Evolutionary conservation across 306 rosid genomes (phyloP).

Genomic region (Vigna unguiculata): DNA sequence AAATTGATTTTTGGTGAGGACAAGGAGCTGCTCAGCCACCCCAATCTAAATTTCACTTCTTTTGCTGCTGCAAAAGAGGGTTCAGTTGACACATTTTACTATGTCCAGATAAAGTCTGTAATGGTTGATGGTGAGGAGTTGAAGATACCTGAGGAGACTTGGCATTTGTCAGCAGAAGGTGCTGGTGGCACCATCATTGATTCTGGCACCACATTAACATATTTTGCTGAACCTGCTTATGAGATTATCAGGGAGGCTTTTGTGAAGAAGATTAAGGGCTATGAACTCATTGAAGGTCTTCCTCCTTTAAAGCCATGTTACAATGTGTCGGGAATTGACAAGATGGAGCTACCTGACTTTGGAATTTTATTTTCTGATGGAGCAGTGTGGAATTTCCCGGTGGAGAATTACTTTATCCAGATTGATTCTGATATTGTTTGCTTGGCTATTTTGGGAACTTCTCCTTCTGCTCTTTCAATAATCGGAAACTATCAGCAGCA

Average conservation of each 20-base stretch:
- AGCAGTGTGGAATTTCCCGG: constrained; percentile 91
- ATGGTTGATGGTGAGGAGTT: constrained; percentile 72
- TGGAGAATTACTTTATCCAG: constrained; percentile 86
- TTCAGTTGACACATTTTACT: constrained; percentile 88
- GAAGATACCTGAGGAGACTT: constrained; percentile 76
- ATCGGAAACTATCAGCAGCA: constrained; percentile 99
- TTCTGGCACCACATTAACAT: constrained; percentile 94
- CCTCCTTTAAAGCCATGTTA: constrained; percentile 85
- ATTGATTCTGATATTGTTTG: constrained; percentile 75
- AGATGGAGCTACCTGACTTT: constrained; percentile 83
- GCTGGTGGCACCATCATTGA: constrained; percentile 93
- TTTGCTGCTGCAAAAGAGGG: constrained; percentile 72
- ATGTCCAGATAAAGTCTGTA: constrained; percentile 73
- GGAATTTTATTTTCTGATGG: constrained; percentile 79
- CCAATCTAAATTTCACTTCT: constrained; percentile 79
- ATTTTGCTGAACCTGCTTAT: constrained; percentile 90
- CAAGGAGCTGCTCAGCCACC: constrained; percentile 61
- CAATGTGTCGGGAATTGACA: constrained; percentile 83
- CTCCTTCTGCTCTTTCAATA: constrained; percentile 73
- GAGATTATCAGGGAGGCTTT: constrained; percentile 73
- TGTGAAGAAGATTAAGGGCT: constrained; percentile 64
- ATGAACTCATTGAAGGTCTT: constrained; percentile 60
- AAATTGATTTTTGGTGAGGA: constrained; percentile 92
- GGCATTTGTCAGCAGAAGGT: constrained; percentile 72
- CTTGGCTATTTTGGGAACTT: constrained; percentile 85